A percentile compares a stretch with the other conserved stretches of the same genome.
These are phyloP conservation scores for Hippophae rhamnoides DNA, from an alignment of 306 rosid species.

Conservation along the genomic window DNA sequence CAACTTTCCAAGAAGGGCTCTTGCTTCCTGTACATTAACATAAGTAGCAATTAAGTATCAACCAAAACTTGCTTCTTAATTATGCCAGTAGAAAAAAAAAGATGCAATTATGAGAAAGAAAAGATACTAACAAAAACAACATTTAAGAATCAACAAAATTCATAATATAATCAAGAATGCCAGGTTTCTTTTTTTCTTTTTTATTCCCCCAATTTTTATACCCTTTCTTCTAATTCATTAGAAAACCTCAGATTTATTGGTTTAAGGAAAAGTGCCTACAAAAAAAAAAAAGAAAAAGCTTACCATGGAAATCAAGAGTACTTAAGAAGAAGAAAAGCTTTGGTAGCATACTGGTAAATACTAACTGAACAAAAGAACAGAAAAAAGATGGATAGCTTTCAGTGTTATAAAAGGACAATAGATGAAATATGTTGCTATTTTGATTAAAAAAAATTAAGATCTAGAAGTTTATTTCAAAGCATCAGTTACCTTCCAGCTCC, in stretches of 20 bases:
- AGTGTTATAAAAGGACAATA: no score
- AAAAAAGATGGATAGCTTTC: neutral
- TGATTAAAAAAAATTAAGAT: no score
- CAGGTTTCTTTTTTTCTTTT: neutral
- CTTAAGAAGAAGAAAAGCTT: no score
- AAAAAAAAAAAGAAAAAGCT: no score
- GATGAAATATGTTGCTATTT: no score
- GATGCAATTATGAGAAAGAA: neutral
- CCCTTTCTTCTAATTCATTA: neutral
- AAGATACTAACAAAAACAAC: neutral
- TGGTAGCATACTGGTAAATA: neutral
- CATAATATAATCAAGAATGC: neutral
- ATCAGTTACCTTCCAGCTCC: no score
- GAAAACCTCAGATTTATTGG: neutral
- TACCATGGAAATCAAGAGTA: no score
- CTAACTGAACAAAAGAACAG: neutral
- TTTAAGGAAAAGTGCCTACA: neutral
- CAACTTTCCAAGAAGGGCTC: constrained; percentile 95
- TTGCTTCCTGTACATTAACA: constrained; percentile 68
- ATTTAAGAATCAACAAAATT: neutral
- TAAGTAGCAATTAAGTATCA: constrained; percentile 9
- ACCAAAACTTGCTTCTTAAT: constrained; percentile 1
- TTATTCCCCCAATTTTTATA: neutral
- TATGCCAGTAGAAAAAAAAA: neutral
- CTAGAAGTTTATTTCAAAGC: no score